Evolutionary conservation across 2,329 filamentous ascomycete genomes (phyloP), one percentile per base, ranked within the genome.

Genomic region (Trichoderma polysporum): DNA sequence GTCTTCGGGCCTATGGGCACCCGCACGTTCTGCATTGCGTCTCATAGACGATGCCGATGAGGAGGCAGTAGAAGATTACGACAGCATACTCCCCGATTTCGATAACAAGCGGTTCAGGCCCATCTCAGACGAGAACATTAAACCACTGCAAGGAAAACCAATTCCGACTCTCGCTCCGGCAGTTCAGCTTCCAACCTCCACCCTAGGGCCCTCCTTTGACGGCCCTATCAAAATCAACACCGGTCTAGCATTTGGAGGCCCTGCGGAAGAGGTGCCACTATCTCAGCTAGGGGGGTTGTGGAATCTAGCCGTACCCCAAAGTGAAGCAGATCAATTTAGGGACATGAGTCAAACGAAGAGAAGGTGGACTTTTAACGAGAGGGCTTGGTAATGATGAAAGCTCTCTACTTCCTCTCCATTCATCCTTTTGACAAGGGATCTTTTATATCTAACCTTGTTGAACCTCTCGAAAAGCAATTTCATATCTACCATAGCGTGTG

Each of bases 301-400:
- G 82, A 80, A 80, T 4, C 71, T 79, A 10, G 81, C 82, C 3
- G 75, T 76, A 59, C 79, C 82, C 22, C 77, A 80, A 15, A 81
- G 78, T 8, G 79, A 83, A 49, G 81, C 80, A 0, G 84, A 86
- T 62, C 77, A 76, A 33, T 75, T 79, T 33, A 77, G 82, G 7
- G 85, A 86, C 66, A 66, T 80, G 66, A 80, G 78, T 37, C 77
- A 79, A 22, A 77, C 79, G 1, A 87, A 87, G 75, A 76, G 85
- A 60, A 79, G 85, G 27, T 88, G 85, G 85, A 86, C 85, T 25
- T 81, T 86, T 4, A 86, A 81, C 53, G 85, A 87, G 71, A 79
- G 77, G 65, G 73, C 71, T 56, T 74, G 67, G 68, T n/a, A 4
- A 53, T 29, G n/a, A 5, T 19, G 15, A 17, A 33, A 22, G 6